Evolutionary conservation across 2,329 filamentous ascomycete species (phyloP).

Genomic region (Trichoderma sp.): DNA sequence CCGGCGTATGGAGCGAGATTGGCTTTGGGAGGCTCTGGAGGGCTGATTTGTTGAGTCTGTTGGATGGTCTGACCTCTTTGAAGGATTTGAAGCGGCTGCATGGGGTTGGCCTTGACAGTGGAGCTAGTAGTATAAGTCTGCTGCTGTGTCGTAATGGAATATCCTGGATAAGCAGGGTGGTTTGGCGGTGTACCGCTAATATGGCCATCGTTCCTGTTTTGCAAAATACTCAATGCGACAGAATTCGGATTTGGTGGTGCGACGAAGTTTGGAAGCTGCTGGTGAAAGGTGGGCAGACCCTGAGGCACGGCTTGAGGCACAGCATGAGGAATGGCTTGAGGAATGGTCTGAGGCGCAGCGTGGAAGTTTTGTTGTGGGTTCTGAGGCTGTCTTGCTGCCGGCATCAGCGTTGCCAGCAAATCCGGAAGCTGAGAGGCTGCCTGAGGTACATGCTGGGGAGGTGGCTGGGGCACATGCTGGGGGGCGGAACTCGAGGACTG

Average conservation of each 20-base stretch:
- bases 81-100: conserved; percentile 38
- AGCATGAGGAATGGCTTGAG: conserved; percentile 37
- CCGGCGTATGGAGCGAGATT: conserved; percentile 29
- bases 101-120: conserved; percentile 12
- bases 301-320: conserved; percentile 41
- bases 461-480: conserved; percentile 23
- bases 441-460: conserved; percentile 24
- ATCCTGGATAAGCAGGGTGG: conserved; percentile 12
- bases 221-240: neutral
- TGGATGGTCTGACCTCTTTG: conserved; percentile 35
- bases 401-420: conserved; percentile 42
- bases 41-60: neutral
- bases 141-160: conserved; percentile 28
- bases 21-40: neutral
- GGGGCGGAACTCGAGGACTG: conserved; percentile 38
- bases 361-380: conserved; percentile 59
- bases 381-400: conserved; percentile 51
- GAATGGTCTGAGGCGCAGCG: conserved; percentile 42
- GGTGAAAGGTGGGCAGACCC: conserved; percentile 35
- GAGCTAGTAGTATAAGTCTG: conserved; percentile 29
- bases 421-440: conserved; percentile 40
- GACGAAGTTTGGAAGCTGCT: conserved; percentile 37
- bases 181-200: conserved; percentile 25
- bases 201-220: conserved; percentile 21
- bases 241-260: conserved; percentile 27